A percentile compares a stretch with the other conserved stretches of the same genome.
Conservation (phyloP, 2,329 filamentous ascomycete species). For the Verticillium alfalfae region DNA sequence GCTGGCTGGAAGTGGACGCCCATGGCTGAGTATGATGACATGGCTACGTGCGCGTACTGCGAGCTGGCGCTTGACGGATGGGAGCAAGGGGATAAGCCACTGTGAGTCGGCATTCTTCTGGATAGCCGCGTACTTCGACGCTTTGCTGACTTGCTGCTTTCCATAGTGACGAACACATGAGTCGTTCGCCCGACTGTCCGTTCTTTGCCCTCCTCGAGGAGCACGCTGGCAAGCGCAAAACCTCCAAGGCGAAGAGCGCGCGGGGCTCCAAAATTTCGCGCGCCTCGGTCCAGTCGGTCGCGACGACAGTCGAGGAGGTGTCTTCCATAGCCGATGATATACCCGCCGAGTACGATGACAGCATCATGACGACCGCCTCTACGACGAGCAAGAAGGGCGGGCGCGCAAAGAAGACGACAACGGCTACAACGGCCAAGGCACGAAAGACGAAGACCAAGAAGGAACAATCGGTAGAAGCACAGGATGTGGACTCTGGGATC, state of each 20-base stretch:
- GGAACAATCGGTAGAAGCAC: slow-evolving; percentile 44
- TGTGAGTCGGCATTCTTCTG: slow-evolving; percentile 43
- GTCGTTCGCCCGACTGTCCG: slow-evolving; percentile 69
- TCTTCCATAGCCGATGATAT: slow-evolving; percentile 39
- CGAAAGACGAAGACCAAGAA: slow-evolving; percentile 52
- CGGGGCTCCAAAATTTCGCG: slow-evolving; percentile 66
- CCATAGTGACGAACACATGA: slow-evolving; percentile 75
- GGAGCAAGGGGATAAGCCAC: slow-evolving; percentile 87
- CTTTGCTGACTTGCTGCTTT: background rate
- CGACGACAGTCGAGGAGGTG: slow-evolving; percentile 43
- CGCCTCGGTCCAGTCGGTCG: slow-evolving; percentile 52
- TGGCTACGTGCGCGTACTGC: slow-evolving; percentile 89
- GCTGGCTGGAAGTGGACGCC: slow-evolving; percentile 95
- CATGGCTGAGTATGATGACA: slow-evolving; percentile 75
- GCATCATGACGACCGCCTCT: slow-evolving; percentile 53
- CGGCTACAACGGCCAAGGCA: slow-evolving; percentile 31
- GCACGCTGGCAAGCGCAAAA: slow-evolving; percentile 51
- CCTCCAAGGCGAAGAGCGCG: slow-evolving; percentile 45
- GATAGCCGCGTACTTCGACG: background rate
- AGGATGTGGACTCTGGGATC: slow-evolving; percentile 10
- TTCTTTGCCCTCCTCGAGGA: slow-evolving; percentile 71
- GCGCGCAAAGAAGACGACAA: slow-evolving; percentile 48
- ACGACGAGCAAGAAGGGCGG: slow-evolving; percentile 49
- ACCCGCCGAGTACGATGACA: slow-evolving; percentile 49
- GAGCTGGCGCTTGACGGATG: slow-evolving; percentile 85